Percentiles rank a stretch among this genome's conserved stretches.
phyloP scores from a whole-genome alignment of 768 basidiomycete genomes.

The Daedaleopsis nitida region DNA sequence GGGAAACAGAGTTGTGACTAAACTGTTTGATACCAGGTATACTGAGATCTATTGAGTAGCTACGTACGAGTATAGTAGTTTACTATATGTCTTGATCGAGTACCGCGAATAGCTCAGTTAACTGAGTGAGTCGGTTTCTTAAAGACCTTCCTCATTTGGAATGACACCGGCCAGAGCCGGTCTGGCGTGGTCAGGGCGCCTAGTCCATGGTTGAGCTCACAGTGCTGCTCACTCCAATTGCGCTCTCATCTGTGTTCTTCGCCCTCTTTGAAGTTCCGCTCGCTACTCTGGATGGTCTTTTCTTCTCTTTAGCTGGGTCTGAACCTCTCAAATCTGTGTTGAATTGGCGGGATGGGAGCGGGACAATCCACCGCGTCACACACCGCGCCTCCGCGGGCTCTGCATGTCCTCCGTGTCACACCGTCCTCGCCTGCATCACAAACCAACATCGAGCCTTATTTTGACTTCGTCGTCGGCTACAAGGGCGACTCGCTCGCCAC shows the following conservation, averaged over 20 bases:
- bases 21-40: background rate
- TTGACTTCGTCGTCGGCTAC: conserved; percentile 95
- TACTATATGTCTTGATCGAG: no score
- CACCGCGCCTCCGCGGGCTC: conserved; percentile 54
- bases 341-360: conserved; percentile 58
- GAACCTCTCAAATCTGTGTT: background rate
- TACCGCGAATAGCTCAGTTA: no score
- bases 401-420: conserved; percentile 90
- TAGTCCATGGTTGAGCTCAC: background rate
- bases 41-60: no score
- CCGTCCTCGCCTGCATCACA: conserved; percentile 86
- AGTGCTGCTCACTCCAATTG: no score
- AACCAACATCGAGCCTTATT: conserved; percentile 87
- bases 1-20: background rate
- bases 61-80: no score
- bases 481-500: conserved; percentile 60
- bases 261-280: background rate
- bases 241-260: no score
- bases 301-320: background rate
- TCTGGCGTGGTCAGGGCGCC: background rate
- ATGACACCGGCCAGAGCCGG: background rate
- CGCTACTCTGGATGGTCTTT: background rate
- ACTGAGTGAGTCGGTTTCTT: background rate
- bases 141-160: background rate
- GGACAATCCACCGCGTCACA: conserved; percentile 64